Conservation (phyloP, 1,284 basidiomycete species). For the Cryptococcus floricola region DNA sequence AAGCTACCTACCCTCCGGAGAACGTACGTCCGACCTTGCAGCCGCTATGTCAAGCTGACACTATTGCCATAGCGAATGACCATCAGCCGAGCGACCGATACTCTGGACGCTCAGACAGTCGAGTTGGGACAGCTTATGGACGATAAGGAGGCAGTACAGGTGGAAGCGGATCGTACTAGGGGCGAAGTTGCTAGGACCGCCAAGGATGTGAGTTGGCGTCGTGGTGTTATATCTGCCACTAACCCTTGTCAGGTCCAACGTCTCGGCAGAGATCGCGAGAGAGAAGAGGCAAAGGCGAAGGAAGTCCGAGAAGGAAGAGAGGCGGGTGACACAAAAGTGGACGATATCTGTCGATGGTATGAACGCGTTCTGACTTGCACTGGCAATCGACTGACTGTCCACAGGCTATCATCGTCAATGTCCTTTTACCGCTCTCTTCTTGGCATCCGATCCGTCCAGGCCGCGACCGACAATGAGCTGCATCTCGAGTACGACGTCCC, state of each 20-base stretch:
- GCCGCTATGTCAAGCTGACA: constrained; percentile 1
- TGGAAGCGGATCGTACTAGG: constrained; percentile 56
- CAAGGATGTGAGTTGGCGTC: constrained; percentile 49
- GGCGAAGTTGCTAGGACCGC: constrained; percentile 58
- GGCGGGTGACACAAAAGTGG: constrained; percentile 54
- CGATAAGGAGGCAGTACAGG: constrained; percentile 52
- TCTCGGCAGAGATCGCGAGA: constrained; percentile 61
- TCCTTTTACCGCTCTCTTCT: constrained; percentile 61
- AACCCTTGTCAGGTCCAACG: constrained; percentile 53
- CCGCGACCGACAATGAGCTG: constrained; percentile 68
- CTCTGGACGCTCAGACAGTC: constrained; percentile 64
- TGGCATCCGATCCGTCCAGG: constrained; percentile 59
- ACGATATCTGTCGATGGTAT: constrained; percentile 47
- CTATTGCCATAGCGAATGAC: constrained; percentile 59
- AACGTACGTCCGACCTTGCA: constrained; percentile 29
- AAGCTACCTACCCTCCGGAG: constrained; percentile 65
- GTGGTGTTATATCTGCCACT: not conserved
- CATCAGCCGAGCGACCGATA: constrained; percentile 63
- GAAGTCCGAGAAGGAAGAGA: constrained; percentile 50
- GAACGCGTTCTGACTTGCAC: not conserved
- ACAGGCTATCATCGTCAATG: constrained; percentile 66
- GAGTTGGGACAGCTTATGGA: constrained; percentile 71
- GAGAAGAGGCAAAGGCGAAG: constrained; percentile 65
- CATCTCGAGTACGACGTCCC: constrained; percentile 59
- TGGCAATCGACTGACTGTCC: not conserved